A percentile compares a stretch with the other conserved stretches of the same genome.
Conservation (phyloP, 1,284 basidiomycete genomes). For the Malassezia yamatoensis region DNA sequence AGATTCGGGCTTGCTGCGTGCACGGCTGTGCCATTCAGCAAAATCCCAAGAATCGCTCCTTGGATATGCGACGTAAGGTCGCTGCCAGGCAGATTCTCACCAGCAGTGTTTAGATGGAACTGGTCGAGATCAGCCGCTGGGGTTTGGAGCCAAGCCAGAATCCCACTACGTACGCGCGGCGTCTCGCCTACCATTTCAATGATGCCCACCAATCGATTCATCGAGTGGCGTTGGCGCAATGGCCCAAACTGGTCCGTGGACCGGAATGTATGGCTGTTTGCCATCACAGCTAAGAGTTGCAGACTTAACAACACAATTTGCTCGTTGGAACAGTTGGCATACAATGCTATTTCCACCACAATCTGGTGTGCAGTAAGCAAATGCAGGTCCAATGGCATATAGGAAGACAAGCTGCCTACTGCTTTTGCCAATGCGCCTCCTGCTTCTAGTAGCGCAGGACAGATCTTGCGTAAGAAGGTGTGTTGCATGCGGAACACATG, state of each 20-base stretch:
- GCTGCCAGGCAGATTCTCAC: slow-evolving; percentile 58
- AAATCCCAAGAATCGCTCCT: slow-evolving; percentile 70
- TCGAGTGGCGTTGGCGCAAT: slow-evolving; percentile 42
- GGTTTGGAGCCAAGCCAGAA: slow-evolving; percentile 59
- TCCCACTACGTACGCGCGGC: slow-evolving; percentile 71
- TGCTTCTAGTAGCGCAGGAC: slow-evolving; percentile 63
- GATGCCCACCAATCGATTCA: slow-evolving; percentile 62
- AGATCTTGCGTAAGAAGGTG: slow-evolving; percentile 75
- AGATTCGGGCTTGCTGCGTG: slow-evolving; percentile 67
- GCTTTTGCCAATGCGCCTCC: slow-evolving; percentile 9
- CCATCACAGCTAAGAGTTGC: slow-evolving; percentile 65
- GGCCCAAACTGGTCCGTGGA: slow-evolving; percentile 54
- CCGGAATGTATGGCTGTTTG: slow-evolving; percentile 53
- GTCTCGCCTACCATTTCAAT: slow-evolving; percentile 75
- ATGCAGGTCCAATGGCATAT: slow-evolving; percentile 64
- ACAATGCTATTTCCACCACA: slow-evolving; percentile 72
- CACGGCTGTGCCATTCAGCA: slow-evolving; percentile 66
- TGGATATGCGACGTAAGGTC: slow-evolving; percentile 63
- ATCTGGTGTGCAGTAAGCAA: slow-evolving; percentile 61
- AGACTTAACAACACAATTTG: slow-evolving; percentile 69
- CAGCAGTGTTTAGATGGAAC: slow-evolving; percentile 50
- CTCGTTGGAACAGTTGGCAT: slow-evolving; percentile 64
- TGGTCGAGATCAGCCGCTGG: slow-evolving; percentile 35
- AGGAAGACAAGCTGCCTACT: slow-evolving; percentile 49
- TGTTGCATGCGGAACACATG: slow-evolving; percentile 75